These are phyloP conservation scores for Camelina laxa DNA, from an alignment of 345 rosid genomes.

Conservation along the genomic window DNA sequence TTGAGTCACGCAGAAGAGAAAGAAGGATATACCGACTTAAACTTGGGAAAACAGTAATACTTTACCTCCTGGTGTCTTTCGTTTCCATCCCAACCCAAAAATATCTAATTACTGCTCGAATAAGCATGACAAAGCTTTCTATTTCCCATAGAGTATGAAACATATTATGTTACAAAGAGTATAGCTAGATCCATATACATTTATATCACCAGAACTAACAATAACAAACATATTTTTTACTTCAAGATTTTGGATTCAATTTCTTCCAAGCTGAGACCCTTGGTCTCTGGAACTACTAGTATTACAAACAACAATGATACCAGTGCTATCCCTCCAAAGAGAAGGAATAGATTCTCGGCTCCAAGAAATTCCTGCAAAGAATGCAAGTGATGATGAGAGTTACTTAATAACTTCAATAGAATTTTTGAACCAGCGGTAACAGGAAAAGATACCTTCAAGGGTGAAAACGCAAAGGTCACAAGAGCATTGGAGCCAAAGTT, in stretches of 20 bases:
- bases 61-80: neutral
- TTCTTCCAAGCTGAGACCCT: constrained; percentile 96
- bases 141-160: no score
- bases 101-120: neutral
- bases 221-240: constrained; percentile 16
- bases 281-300: constrained; percentile 83
- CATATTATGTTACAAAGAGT: no score
- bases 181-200: no score
- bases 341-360: constrained; percentile 85
- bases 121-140: neutral
- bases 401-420: constrained; percentile 3
- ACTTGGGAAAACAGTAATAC: neutral
- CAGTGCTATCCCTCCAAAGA: constrained; percentile 82
- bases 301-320: constrained; percentile 63
- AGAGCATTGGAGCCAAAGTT: constrained; percentile 96
- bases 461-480: constrained; percentile 94
- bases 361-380: constrained; percentile 80
- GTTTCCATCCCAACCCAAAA: neutral
- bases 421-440: neutral
- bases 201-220: no score
- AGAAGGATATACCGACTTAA: neutral
- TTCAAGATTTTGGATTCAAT: constrained; percentile 83
- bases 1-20: neutral
- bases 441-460: constrained; percentile 66
- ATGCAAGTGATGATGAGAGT: constrained; percentile 32